Evolutionary conservation across 2,329 filamentous ascomycete species (phyloP).

Genomic region (Didymella pinodella): DNA sequence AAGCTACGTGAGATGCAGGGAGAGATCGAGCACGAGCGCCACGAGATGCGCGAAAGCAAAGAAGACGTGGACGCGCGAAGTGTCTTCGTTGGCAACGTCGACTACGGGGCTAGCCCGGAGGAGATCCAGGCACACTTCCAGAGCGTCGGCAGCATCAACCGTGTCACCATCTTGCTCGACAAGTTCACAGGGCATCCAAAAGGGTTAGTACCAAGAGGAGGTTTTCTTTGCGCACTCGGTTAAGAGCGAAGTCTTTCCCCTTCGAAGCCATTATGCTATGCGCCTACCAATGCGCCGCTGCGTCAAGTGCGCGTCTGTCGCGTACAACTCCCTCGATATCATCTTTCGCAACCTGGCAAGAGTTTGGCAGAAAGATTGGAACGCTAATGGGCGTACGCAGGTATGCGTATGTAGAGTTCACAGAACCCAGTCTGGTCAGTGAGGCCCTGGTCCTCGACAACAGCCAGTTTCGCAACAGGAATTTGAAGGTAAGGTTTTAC

Average conservation of each 20-base stretch:
- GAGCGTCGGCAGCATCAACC: constrained; percentile 95
- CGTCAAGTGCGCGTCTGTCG: background rate
- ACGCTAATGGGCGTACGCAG: constrained; percentile 65
- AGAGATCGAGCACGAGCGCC: constrained; percentile 79
- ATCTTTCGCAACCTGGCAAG: constrained; percentile 65
- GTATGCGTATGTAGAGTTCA: constrained; percentile 98
- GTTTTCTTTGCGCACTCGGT: constrained; percentile 41
- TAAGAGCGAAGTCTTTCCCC: constrained; percentile 3
- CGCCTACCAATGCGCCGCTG: constrained; percentile 14
- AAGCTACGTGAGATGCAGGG: constrained; percentile 65
- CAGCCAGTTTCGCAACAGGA: constrained; percentile 91
- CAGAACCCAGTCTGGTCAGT: constrained; percentile 89
- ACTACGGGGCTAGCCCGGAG: constrained; percentile 95
- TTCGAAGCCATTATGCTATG: background rate
- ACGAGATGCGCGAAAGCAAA: constrained; percentile 87
- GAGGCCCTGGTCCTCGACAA: constrained; percentile 96
- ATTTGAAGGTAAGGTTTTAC: constrained; percentile 77
- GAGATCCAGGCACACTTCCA: constrained; percentile 99
- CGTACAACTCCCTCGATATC: constrained; percentile 4
- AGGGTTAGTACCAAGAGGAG: constrained; percentile 72
- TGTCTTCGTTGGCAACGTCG: constrained; percentile 98
- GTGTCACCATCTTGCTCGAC: constrained; percentile 95
- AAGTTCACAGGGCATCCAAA: constrained; percentile 99
- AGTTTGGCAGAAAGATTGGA: constrained; percentile 62
- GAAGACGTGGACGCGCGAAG: constrained; percentile 94